phyloP scores from a whole-genome alignment of 768 basidiomycete genomes.

The Pulveroboletus ravenelii region DNA sequence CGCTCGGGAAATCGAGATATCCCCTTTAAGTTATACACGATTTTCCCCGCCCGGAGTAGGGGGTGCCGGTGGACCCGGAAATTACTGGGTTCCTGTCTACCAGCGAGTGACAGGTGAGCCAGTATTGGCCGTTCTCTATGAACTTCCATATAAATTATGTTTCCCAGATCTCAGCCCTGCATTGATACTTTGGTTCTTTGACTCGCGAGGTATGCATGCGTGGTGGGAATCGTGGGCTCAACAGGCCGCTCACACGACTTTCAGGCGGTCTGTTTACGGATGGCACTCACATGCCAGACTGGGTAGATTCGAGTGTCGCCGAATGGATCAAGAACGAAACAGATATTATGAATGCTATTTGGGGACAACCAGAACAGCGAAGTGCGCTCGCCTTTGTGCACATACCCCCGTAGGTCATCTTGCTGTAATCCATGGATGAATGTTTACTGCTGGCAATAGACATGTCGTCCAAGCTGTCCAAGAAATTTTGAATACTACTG shows the following conservation, averaged over 20 bases:
- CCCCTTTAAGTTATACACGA: constrained; percentile 59
- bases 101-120: constrained; percentile 29
- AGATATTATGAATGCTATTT: constrained; percentile 46
- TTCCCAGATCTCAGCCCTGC: constrained; percentile 39
- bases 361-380: constrained; percentile 51
- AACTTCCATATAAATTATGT: not conserved
- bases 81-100: constrained; percentile 76
- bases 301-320: constrained; percentile 62
- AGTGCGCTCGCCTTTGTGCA: constrained; percentile 69
- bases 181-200: constrained; percentile 70
- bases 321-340: constrained; percentile 57
- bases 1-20: constrained; percentile 51
- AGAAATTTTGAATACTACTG: constrained; percentile 33
- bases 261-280: constrained; percentile 48
- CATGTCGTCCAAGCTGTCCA: constrained; percentile 33
- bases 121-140: not conserved
- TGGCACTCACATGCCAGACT: constrained; percentile 50
- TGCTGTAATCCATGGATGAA: not conserved
- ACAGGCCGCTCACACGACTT: constrained; percentile 4
- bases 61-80: constrained; percentile 58
- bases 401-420: constrained; percentile 58
- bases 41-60: constrained; percentile 57
- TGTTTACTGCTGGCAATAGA: constrained; percentile 1
- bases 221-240: not conserved
- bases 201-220: constrained; percentile 52